Base-by-base conservation (phyloP, 106 monocot genomes). In the Allium cepa region DNA sequence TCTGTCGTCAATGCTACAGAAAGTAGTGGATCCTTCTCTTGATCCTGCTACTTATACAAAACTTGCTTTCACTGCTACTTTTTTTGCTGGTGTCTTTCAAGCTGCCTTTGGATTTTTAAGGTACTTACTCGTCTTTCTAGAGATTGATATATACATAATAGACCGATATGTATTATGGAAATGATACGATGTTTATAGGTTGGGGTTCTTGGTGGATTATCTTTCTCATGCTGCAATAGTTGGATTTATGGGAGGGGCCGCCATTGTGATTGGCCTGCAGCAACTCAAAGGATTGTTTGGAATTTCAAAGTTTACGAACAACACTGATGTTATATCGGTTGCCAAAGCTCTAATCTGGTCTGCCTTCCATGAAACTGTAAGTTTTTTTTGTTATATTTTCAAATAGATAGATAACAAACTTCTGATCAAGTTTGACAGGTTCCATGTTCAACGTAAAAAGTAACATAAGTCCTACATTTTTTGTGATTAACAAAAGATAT, bases 201-300 rank as follows among this genome's bases (percentile, higher is more conserved):
- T 94, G 77, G 94, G 94, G 9, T 94, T 94, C 55, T 49, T 94
- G 7, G 80, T 90, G 67, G 87, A 90, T 63, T 90, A 90, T 62
- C 78, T 94, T 53, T 90, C 94, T 45, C 94, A 94, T 74, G 90
- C 90, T 62, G 79, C 90, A 17, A 81, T 87, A 57, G 86, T 90
- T 18, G 94, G 94, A 12, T 94, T 94, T 82, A 90, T 90, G 81
- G 94, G 70, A 8, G 93, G 88, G 7, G 90, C 94, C 17, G 94
- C 94, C 12, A 84, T 86, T 55, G 79, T 84, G 3, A 93, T 93
- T 8, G 93, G 86, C 0, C 50, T 89, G 26, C 93, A 93, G 49
- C 93, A 93, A 63, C 75, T 93, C 9, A 93, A 93, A 73, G 93
- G 93, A 36, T 56, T 93, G 9, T 86, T 89, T 50, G 93, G 93